Evolutionary conservation across 441 rosid species (phyloP).

Genomic region (Gossypium davidsonii): DNA sequence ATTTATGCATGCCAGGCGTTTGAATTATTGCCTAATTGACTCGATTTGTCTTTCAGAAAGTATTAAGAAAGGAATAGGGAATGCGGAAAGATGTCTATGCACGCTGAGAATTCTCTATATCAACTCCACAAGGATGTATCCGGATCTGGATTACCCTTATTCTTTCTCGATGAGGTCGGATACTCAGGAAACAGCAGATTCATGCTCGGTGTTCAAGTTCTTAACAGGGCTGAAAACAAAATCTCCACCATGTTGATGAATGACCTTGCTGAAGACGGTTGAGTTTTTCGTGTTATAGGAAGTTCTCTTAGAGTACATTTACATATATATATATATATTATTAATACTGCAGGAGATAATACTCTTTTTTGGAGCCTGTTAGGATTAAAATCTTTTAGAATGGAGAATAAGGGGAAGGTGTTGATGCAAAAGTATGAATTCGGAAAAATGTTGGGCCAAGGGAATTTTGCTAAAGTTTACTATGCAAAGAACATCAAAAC

Average conservation of each 20-base stretch:
- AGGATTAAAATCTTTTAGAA: conserved; percentile 11
- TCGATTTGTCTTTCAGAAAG: conserved; percentile 5
- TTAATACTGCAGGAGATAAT: conserved; percentile 1
- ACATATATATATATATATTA: not conserved
- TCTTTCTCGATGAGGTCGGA: conserved; percentile 12
- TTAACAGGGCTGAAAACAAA: conserved; percentile 1
- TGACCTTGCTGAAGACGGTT: conserved; percentile 26
- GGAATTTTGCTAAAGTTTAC: conserved; percentile 76
- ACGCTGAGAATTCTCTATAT: conserved; percentile 14
- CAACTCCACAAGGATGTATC: conserved; percentile 13
- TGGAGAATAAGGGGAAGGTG: conserved; percentile 59
- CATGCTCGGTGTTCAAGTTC: conserved; percentile 5
- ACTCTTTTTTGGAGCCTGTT: not conserved
- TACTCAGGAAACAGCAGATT: not conserved
- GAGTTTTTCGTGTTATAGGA: conserved; percentile 13
- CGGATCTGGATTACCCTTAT: not conserved
- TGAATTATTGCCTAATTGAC: not conserved
- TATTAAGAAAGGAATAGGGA: conserved; percentile 16
- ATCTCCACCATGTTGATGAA: conserved; percentile 16
- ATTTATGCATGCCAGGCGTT: not conserved
- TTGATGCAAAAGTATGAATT: conserved; percentile 73
- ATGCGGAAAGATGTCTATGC: conserved; percentile 45
- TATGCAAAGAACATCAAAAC: conserved; percentile 53
- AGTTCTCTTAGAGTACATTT: not conserved
- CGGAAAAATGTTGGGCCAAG: conserved; percentile 74